Evolutionary conservation across 2,329 filamentous ascomycete genomes (phyloP).

Genomic region (Cladosporium halotolerans): DNA sequence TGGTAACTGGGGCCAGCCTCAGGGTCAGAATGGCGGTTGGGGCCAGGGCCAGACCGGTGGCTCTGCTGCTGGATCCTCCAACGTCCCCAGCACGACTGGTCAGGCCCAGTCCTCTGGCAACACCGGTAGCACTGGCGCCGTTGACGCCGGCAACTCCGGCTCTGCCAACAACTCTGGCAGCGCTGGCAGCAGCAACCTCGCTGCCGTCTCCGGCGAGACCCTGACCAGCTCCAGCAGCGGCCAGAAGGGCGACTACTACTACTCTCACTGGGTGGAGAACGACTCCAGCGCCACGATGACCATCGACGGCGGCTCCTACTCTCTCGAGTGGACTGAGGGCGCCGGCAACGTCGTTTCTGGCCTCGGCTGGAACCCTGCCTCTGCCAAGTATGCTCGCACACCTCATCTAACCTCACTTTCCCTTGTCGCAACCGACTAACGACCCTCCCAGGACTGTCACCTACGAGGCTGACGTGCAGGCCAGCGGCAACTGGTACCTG

Average conservation of each 20-base stretch:
- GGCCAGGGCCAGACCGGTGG: neutral
- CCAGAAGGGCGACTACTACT: constrained; percentile 50
- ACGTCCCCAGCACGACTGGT: neutral
- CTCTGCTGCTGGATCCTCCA: neutral
- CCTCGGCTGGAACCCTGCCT: constrained; percentile 54
- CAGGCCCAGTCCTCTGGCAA: neutral
- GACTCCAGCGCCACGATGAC: constrained; percentile 50
- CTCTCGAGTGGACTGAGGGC: constrained; percentile 38
- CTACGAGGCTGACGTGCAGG: constrained; percentile 42
- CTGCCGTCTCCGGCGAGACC: constrained; percentile 5
- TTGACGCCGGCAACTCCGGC: neutral
- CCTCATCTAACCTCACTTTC: neutral
- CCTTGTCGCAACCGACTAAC: constrained; percentile 36
- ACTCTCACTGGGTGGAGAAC: constrained; percentile 52
- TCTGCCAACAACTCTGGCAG: neutral
- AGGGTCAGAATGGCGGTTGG: neutral
- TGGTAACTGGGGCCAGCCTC: neutral
- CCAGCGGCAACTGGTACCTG: constrained; percentile 47
- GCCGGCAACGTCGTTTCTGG: constrained; percentile 51
- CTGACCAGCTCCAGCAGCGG: neutral
- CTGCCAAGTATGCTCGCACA: constrained; percentile 36
- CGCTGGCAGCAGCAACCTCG: neutral
- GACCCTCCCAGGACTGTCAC: constrained; percentile 38
- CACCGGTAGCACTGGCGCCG: neutral
- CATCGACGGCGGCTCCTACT: constrained; percentile 44